phyloP scores from a whole-genome alignment of 2,329 filamentous ascomycete genomes.

The Fusarium sp. region DNA sequence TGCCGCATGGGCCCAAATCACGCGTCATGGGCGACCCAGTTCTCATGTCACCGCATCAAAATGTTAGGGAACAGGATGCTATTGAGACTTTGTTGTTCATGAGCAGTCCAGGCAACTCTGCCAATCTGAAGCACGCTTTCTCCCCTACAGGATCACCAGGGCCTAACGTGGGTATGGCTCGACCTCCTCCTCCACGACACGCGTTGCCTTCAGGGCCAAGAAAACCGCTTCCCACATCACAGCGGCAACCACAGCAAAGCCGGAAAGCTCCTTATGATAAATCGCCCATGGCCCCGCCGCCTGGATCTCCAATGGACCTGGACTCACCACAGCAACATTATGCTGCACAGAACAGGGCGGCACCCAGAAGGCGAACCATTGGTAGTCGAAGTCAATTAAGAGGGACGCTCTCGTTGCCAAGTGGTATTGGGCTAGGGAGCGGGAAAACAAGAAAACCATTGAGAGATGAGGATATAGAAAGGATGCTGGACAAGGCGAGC shows the following conservation, averaged over 20 bases:
- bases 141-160: slow-evolving; percentile 54
- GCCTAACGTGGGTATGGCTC: slow-evolving; percentile 30
- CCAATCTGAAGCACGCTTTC: slow-evolving; percentile 67
- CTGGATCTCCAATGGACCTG: slow-evolving; percentile 59
- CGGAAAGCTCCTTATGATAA: slow-evolving; percentile 61
- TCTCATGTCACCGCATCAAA: slow-evolving; percentile 68
- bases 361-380: slow-evolving; percentile 56
- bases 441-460: slow-evolving; percentile 51
- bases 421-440: slow-evolving; percentile 56
- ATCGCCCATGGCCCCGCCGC: slow-evolving; percentile 50
- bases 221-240: slow-evolving; percentile 61
- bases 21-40: slow-evolving; percentile 59
- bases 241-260: slow-evolving; percentile 52
- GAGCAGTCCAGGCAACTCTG: slow-evolving; percentile 79
- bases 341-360: slow-evolving; percentile 46
- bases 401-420: slow-evolving; percentile 58
- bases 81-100: slow-evolving; percentile 84
- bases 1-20: slow-evolving; percentile 44
- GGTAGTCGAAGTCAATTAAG: slow-evolving; percentile 50
- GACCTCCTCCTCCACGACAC: slow-evolving; percentile 41
- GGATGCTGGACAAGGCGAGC: slow-evolving; percentile 64
- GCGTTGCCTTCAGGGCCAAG: slow-evolving; percentile 60
- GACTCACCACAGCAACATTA: slow-evolving; percentile 49
- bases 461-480: slow-evolving; percentile 66
- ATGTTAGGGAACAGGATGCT: slow-evolving; percentile 82